Base-by-base conservation (phyloP, 768 basidiomycete genomes). In the Lactifluus rugatus region DNA sequence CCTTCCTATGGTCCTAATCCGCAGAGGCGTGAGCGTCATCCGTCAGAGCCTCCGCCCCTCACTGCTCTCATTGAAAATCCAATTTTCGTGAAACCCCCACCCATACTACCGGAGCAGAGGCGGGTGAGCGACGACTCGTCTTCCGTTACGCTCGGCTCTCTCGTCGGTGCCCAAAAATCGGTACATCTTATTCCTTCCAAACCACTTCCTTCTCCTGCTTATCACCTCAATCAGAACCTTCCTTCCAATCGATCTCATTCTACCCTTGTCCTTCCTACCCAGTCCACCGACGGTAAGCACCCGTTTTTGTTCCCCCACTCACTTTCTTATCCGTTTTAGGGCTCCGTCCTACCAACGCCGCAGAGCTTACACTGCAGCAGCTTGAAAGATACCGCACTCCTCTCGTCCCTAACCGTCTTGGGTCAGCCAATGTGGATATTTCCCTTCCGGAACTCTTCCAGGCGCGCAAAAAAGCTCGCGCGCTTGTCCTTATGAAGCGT, bases 311-410 rank as follows among this genome's bases (percentile, higher is more conserved):
- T 47, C 2, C 47, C 42, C 19, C 16, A 19, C 4, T 45, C 47
- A 57, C 67, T 61, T 62, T 44, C 28, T 45, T 17, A 53, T 26
- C 19, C 67, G 66, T 34, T 56, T 66, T 41, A 52, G 41, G 58
- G 32, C 51, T 62, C n/a, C 70, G 67, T 62, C 73, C 74, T 16
- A 68, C 72, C 63, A 81, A 76, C 45, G 75, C 81, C 17, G 82
- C 85, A 19, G 84, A 88, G 70, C 76, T 78, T 57, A 83, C 83
- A 16, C 74, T 90, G 5, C 82, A 84, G 44, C 83, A 86, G 64
- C 72, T 88, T 46, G 87, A 89, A 62, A 76, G 85, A 31, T 90
- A 89, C 74, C 85, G 84, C 71, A 90, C 85, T 1, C 88, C 88
- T 6, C 76, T 90, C 46, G 64, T 89, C 16, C 86, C 88, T 11